Evolutionary conservation across 805 yeast species (phyloP), one percentile per base, ranked within the genome.

Genomic region (Yarrowia deformans): DNA sequence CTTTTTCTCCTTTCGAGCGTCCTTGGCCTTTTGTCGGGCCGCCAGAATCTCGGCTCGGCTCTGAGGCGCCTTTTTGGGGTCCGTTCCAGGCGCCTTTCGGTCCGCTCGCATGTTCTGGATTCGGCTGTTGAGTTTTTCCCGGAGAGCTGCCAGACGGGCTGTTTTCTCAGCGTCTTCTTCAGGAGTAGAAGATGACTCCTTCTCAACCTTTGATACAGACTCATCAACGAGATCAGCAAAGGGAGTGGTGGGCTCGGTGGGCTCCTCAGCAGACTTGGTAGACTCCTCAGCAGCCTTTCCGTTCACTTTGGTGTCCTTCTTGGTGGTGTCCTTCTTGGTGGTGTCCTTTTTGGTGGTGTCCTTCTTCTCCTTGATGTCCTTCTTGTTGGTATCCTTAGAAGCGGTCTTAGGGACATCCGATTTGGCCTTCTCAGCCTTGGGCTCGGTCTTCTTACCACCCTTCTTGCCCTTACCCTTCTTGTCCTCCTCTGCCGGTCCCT

Each of bases 61-160:
- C 70, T 88, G 84, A 16, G 93, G 93, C 0, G 97, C 95, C 32
- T 97, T 97, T 5, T 84, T 82, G 5, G 83, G 87, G 56, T 87
- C 88, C 0, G 93, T 81, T 1, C 98, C 98, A 0, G 96, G 95
- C 1, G 98, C 99, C 75, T 90, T 93, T 77, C 99, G 87, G 79
- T 86, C 90, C 69, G 88, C 93, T 73, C 88, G 87, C 80, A 95
- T 75, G 9, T 79, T 80, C 69, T 81, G 84, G 72, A 95, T 93
- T 77, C 88, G 91, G 18, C 84, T 85, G 37, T 94, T 88, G 54
- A 95, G 84, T 77, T 90, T 90, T n/a, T 88, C 89, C 75, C 93
- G 87, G 70, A 95, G 83, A 73, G 86, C 89, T 6, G 85, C 85
- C 61, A 92, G 79, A 46, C 88, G 86, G 70, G 72, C 68, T 8